Evolutionary conservation across 2,329 filamentous ascomycete genomes (phyloP), one percentile per base, ranked within the genome.

Genomic region (Cladorrhinum sp.): DNA sequence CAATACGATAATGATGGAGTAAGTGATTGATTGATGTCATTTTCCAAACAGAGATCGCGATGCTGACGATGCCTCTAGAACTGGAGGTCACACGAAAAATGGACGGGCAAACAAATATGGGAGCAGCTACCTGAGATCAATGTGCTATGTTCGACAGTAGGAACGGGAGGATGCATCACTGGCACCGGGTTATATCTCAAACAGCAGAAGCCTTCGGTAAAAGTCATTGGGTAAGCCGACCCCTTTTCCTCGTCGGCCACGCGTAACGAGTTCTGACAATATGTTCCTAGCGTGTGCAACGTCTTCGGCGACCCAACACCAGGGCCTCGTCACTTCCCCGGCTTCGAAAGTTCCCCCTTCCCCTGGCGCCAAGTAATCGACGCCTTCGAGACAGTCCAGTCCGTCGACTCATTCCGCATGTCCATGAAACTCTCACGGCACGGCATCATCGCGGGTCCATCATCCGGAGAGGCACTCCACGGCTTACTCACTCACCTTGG

Each of bases 371-470:
- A 76, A 12, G 75, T 79, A 1, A 75, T 85, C 5, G 82, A 85
- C 66, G 65, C 69, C 2, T 76, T 84, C 23, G 80, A 84, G 62
- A 75, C 82, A 55, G 80, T 84, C 2, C 76, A 76, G 1, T 83
- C 80, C 0, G 69, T 71, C 1, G 79, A 82, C 30, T 79, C 82
- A 0, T 85, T 78, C 67, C 69, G 73, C 0, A 64, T 80, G 26
- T 84, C 81, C 0, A 70, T 86, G 62, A 72, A 77, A 12, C 70
- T 86, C 10, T 83, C 77, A 18, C 75, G 83, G 2, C 74, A 84
- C 57, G 83, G 83, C 1, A 68, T 86, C 10, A 74, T 86, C 7
- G 81, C 79, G 52, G 83, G 83, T 0, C 83, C 83, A 1, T 84
- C 81, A 0, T 84, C 82, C 0, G 83, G 83, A 0, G 80, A 83